Conservation (phyloP, 192 early-diverging fungal genomes). For the Chytriomyces confervae region DNA sequence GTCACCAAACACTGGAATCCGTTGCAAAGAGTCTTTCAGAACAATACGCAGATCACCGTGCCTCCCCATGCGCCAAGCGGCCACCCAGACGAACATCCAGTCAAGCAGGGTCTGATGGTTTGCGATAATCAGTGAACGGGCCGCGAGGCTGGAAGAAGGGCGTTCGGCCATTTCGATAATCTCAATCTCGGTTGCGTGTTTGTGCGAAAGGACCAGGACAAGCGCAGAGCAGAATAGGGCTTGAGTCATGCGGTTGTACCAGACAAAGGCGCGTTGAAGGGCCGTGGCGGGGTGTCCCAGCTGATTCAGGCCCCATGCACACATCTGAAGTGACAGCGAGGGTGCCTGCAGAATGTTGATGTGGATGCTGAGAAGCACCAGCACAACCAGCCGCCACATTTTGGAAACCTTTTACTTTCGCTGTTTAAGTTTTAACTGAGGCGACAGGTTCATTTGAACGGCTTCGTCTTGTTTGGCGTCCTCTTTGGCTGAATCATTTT, state of each 20-base stretch:
- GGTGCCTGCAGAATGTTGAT: slow-evolving; percentile 49
- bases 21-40: slow-evolving; percentile 79
- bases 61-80: slow-evolving; percentile 47
- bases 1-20: slow-evolving; percentile 86
- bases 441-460: too few species aligned
- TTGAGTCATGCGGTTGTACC: slow-evolving; percentile 51
- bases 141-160: neutral
- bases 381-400: slow-evolving; percentile 36
- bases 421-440: too few species aligned
- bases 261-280: slow-evolving; percentile 6
- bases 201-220: slow-evolving; percentile 35
- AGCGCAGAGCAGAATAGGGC: slow-evolving; percentile 47
- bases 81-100: slow-evolving; percentile 34
- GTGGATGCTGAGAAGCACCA: slow-evolving; percentile 35
- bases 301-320: slow-evolving; percentile 22
- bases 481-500: too few species aligned
- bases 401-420: neutral
- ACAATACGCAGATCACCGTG: slow-evolving; percentile 90
- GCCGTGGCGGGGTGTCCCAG: neutral
- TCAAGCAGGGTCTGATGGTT: slow-evolving; percentile 51
- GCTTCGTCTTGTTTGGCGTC: too few species aligned
- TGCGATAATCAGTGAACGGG: slow-evolving; percentile 46
- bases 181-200: slow-evolving; percentile 42
- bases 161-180: slow-evolving; percentile 42
- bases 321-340: slow-evolving; percentile 35